A percentile compares a stretch with the other conserved stretches of the same genome.
Evolutionary conservation across 1,139 yeast species (phyloP).

Genomic region (Nadsonia starkeyi-henricii): DNA sequence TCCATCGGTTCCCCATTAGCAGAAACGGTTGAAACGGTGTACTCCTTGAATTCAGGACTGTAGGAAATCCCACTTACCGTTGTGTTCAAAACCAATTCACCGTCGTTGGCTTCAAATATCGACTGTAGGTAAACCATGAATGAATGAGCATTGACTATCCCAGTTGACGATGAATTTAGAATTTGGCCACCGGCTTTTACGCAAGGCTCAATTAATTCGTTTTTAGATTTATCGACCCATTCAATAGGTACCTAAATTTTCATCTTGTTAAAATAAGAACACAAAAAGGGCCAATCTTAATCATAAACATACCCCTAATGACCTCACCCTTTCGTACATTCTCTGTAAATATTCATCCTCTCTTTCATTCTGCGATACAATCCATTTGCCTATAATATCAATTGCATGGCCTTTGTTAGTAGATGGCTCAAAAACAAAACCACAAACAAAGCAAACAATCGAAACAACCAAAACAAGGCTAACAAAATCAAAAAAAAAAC

Average conservation of each 20-base stretch:
- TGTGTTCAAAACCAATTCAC: slow-evolving; percentile 32
- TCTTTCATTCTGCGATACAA: slow-evolving; percentile 62
- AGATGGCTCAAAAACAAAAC: slow-evolving; percentile 4
- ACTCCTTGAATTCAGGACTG: not conserved
- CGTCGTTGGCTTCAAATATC: slow-evolving; percentile 39
- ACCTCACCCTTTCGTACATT: slow-evolving; percentile 35
- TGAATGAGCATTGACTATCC: slow-evolving; percentile 73
- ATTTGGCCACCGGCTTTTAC: slow-evolving; percentile 48
- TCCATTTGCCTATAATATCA: slow-evolving; percentile 40
- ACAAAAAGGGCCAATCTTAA: not conserved
- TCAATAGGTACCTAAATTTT: slow-evolving; percentile 37
- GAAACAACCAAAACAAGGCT: too few relatives aligned
- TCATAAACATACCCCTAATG: slow-evolving; percentile 17
- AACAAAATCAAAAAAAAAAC: too few relatives aligned
- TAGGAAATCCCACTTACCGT: slow-evolving; percentile 9
- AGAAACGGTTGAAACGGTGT: slow-evolving; percentile 11
- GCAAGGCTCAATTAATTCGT: slow-evolving; percentile 44
- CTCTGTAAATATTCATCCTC: slow-evolving; percentile 47
- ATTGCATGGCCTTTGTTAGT: too few relatives aligned
- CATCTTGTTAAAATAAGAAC: not conserved
- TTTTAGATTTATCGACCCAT: slow-evolving; percentile 34
- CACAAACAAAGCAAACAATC: too few relatives aligned
- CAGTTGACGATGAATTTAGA: slow-evolving; percentile 70
- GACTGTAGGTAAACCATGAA: slow-evolving; percentile 47
- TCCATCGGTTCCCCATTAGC: slow-evolving; percentile 25